These are phyloP conservation scores for Davidsoniella neocaledoniae DNA, from an alignment of 2,329 filamentous ascomycete species.

Conservation along the genomic window DNA sequence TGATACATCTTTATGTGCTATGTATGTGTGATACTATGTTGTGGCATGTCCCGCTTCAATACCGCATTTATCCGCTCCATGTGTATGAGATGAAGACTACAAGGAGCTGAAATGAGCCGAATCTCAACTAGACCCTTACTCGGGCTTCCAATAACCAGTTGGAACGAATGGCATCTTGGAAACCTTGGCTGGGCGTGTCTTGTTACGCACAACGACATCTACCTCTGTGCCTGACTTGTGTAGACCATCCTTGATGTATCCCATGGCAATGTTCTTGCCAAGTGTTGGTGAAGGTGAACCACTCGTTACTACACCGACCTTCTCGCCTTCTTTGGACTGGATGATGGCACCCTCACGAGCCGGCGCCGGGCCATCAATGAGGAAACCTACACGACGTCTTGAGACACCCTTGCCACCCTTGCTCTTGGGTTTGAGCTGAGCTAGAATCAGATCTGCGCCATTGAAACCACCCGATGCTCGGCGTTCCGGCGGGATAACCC, in stretches of 20 bases:
- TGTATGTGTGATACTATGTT: no score
- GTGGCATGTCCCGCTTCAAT: no score
- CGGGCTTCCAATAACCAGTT: conserved; percentile 53
- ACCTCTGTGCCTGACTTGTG: conserved; percentile 77
- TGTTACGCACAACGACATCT: conserved; percentile 60
- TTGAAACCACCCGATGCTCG: conserved; percentile 58
- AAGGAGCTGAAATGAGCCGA: no score
- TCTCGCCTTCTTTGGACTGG: conserved; percentile 43
- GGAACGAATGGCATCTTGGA: conserved; percentile 81
- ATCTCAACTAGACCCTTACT: neutral
- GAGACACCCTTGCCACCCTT: conserved; percentile 55
- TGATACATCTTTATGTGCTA: no score
- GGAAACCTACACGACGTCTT: conserved; percentile 62
- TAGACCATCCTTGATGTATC: conserved; percentile 63
- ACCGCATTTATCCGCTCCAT: no score
- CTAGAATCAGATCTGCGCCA: conserved; percentile 60
- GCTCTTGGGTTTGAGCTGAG: conserved; percentile 56
- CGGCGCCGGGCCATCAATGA: conserved; percentile 62
- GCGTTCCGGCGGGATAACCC: conserved; percentile 73
- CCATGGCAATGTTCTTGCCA: conserved; percentile 91
- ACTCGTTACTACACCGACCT: conserved; percentile 69
- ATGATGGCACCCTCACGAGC: conserved; percentile 81
- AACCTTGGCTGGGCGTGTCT: conserved; percentile 56
- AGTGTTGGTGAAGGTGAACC: conserved; percentile 79
- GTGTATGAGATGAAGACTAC: no score